Percentiles rank a stretch among this genome's conserved stretches.
Conservation (phyloP, 179 eudicot species). For the Actinidia polygama region DNA sequence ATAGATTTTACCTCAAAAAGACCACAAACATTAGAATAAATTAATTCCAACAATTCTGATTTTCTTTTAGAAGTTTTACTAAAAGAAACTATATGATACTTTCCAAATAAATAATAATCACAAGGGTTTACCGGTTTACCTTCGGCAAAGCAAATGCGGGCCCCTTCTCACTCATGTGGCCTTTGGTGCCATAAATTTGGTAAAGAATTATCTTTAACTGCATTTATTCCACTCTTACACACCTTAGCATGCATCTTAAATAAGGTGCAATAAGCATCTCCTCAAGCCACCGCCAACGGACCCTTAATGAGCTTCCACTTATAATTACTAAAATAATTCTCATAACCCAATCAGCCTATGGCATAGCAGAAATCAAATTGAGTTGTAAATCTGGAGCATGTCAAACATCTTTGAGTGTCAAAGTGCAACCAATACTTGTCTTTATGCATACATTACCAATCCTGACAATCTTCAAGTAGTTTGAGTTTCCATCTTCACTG, state of each 20-base stretch:
- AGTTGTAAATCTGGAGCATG: no score
- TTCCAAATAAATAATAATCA: background rate
- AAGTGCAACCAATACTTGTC: background rate
- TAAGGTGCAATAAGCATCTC: no score
- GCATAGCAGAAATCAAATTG: no score
- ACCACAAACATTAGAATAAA: background rate
- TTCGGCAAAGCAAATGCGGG: no score
- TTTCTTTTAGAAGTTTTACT: background rate
- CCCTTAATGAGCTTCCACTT: no score
- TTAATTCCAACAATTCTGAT: no score
- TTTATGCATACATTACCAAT: background rate
- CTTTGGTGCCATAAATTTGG: no score
- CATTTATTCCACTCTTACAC: no score
- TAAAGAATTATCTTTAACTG: no score
- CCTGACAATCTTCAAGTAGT: background rate
- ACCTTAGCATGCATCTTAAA: background rate
- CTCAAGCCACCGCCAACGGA: no score
- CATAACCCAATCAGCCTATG: no score
- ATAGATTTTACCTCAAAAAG: background rate
- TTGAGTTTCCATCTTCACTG: background rate
- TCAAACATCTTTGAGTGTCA: background rate
- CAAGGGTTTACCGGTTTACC: background rate
- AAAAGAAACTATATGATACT: background rate
- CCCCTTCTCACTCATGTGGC: background rate
- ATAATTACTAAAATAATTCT: no score